Evolutionary conservation across 331 rosid genomes (phyloP).

Genomic region (Malus hybrid): DNA sequence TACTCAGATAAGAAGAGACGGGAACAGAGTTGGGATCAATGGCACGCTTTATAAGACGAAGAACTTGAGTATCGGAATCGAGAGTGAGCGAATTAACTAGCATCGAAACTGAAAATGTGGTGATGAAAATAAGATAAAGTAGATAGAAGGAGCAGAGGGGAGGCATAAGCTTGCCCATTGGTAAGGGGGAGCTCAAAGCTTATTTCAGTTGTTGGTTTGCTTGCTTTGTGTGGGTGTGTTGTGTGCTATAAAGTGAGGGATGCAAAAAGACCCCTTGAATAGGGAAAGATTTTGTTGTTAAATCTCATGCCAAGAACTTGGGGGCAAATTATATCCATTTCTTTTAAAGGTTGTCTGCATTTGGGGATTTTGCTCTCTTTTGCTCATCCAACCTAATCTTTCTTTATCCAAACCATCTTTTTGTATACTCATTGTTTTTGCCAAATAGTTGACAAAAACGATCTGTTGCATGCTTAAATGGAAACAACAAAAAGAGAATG

Average conservation of each 20-base stretch:
- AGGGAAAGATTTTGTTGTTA: background rate
- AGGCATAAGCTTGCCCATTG: constrained; percentile 24
- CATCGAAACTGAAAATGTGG: background rate
- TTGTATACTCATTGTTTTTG: background rate
- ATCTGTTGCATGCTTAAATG: no score
- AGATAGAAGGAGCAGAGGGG: background rate
- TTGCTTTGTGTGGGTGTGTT: background rate
- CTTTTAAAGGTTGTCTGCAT: constrained; percentile 2
- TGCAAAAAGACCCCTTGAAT: background rate
- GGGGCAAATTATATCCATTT: background rate
- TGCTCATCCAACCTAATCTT: background rate
- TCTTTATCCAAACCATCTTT: background rate
- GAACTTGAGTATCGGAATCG: constrained; percentile 21
- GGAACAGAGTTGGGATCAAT: constrained; percentile 40
- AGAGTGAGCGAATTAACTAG: constrained; percentile 23
- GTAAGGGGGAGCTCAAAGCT: background rate
- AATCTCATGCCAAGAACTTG: constrained; percentile 30
- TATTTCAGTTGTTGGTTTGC: constrained; percentile 8
- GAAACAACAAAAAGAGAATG: no score
- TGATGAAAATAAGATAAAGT: constrained; percentile 13
- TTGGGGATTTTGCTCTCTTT: background rate
- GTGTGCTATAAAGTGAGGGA: background rate
- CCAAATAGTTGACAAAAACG: background rate
- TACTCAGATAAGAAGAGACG: constrained; percentile 20
- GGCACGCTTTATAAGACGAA: constrained; percentile 15